Percentiles rank a stretch among this genome's conserved stretches.
phyloP scores from a whole-genome alignment of 2,329 filamentous ascomycete species.

The Blastomyces gilchristii region DNA sequence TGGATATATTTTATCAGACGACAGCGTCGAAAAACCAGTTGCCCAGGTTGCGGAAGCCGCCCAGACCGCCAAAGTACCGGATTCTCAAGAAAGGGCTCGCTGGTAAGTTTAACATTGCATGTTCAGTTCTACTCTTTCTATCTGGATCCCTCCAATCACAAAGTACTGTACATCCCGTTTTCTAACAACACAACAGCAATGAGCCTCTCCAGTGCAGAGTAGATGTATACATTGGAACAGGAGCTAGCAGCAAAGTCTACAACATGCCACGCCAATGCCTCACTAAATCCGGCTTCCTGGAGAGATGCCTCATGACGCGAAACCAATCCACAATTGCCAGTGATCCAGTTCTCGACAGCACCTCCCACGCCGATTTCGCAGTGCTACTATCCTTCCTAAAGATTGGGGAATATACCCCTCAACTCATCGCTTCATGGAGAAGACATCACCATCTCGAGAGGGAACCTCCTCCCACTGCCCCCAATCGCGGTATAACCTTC shows the following conservation, averaged over 20 bases:
- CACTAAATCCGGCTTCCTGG: neutral
- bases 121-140: neutral
- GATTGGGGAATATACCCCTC: neutral
- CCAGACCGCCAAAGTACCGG: neutral
- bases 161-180: neutral
- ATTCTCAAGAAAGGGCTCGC: neutral
- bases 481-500: neutral
- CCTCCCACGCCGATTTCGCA: neutral
- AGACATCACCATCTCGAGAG: neutral
- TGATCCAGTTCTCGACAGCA: neutral
- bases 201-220: neutral
- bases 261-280: neutral
- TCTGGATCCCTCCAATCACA: neutral
- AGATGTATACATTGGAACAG: neutral
- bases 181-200: neutral
- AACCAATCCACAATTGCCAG: neutral
- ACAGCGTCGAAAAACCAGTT: neutral
- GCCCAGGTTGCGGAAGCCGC: neutral
- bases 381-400: neutral
- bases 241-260: neutral
- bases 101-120: neutral
- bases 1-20: neutral
- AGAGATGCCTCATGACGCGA: neutral
- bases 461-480: neutral
- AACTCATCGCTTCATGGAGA: neutral